Evolutionary conservation across 1,284 basidiomycete species (phyloP), one percentile per base, ranked within the genome.

Genomic region (Papiliotrema flavescens): DNA sequence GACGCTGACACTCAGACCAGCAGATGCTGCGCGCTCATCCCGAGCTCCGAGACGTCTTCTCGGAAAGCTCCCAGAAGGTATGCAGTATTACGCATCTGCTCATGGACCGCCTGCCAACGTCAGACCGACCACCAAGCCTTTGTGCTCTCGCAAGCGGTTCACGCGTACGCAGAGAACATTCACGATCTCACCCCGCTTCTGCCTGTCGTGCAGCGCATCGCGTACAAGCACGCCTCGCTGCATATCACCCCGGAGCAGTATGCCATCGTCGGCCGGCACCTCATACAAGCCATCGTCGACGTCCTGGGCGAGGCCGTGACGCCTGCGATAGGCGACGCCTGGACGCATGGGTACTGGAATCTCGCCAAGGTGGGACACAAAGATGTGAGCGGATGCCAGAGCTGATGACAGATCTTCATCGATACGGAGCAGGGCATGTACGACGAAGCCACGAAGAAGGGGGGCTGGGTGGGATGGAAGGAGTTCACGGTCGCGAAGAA

Each of bases 151-250:
- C 50, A 53, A n/a, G 54, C 65, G 17, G 61, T 73, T 3, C 59
- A 66, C 53, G 71, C 62, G 22, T 73, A 73, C 61, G 69, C 71
- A 14, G 60, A 59, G 36, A 63, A 70, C 63, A 71, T 73, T 47
- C 57, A 73, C 56, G 64, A 71, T 49, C 63, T 73, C 28, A 61
- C 59, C 6, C 65, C 67, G 1, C 55, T 73, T 7, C 54, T 64
- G 1, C 66, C 64, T 6, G 65, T 63, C n/a, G 70, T 73, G 24
- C 59, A 67, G 24, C 58, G 59, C 6, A 70, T 71, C 32, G 66
- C 65, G 1, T 61, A 71, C 52, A 73, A 71, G 56, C 69, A 73
- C 50, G 67, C 68, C 26, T 62, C 61, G 1, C 60, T 71, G 19
- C 64, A 67, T 36, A 64, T 73, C 53, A 55, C 58, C 44, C 57